Base-by-base conservation (phyloP, 352 stramenopile species). In the Globisporangium iwayamae region DNA sequence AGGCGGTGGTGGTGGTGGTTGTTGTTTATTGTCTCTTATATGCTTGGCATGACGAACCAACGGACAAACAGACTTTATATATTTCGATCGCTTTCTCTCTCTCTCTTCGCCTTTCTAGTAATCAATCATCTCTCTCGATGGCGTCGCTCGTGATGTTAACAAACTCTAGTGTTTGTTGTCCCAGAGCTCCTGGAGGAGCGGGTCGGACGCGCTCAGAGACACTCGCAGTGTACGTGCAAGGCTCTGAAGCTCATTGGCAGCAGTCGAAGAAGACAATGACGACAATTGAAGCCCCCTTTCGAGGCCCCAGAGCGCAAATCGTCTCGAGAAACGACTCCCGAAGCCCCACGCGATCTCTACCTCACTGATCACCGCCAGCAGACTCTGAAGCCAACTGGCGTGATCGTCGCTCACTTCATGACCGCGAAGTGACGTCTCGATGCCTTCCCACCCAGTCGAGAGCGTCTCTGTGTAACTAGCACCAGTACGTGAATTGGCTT, bases 261-360 rank as follows among this genome's bases (percentile, higher is more conserved):
- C 25, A 28, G 25, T 28, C 20, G 14, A 18, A 45, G 25, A 60
- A 39, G 39, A 3, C 10, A 30, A 13, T 6, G 50, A 38, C 0
- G 41, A 30, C 5, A 11, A 11, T 14, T 54, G 20, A 1, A 62
- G 39, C 36, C 78, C 39, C 45, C 55, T 36, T 25, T 67, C 62
- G 36, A 89, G 58, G 14, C 71, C 78, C 81, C 81, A 90, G 16
- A 74, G 65, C 25, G 78, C 69, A 65, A 85, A 90, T 8, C 79
- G 75, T 50, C 73, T 56, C 22, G 79, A 74, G 63, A 76, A 87
- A 54, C 70, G 65, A 43, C 69, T 75, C 18, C 56, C 62, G 58
- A 72, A 75, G 22, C 56, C 62, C 79, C 81, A 91, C 32, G 74
- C 70, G 30, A 62, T 65, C 34, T 76, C 69, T 18, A 87, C 66